A percentile compares a stretch with the other conserved stretches of the same genome.
phyloP scores from a whole-genome alignment of 1,284 basidiomycete genomes.

The Microstroma glucosiphilum region DNA sequence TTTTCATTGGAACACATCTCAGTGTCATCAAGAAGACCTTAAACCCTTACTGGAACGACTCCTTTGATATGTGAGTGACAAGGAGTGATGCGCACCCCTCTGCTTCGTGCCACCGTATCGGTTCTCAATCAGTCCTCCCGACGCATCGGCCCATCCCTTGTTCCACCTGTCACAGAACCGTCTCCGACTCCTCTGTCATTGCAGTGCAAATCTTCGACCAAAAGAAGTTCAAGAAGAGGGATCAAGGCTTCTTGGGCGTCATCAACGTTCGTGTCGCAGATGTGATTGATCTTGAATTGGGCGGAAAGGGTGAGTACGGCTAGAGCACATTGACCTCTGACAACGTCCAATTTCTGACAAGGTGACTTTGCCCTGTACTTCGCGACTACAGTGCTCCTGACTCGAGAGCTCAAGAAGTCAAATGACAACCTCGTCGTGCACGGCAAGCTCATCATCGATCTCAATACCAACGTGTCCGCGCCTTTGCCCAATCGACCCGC shows the following conservation, averaged over 20 bases:
- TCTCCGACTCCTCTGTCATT: constrained; percentile 82
- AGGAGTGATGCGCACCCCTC: neutral
- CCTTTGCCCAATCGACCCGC: constrained; percentile 40
- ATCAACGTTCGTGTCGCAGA: constrained; percentile 85
- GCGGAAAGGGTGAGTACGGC: constrained; percentile 68
- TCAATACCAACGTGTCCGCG: constrained; percentile 49
- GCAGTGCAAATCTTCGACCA: constrained; percentile 95
- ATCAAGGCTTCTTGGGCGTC: constrained; percentile 89
- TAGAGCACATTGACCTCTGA: constrained; percentile 14
- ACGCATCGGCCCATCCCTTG: no score
- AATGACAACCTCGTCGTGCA: constrained; percentile 51
- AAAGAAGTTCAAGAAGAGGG: constrained; percentile 89
- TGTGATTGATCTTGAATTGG: constrained; percentile 79
- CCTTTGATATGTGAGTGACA: constrained; percentile 36
- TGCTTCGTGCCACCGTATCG: constrained; percentile 1
- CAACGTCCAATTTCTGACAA: constrained; percentile 46
- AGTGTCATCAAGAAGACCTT: constrained; percentile 50
- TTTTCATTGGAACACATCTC: neutral
- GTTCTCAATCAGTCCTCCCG: neutral
- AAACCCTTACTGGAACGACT: constrained; percentile 51
- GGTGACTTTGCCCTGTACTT: neutral
- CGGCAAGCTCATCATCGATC: constrained; percentile 50
- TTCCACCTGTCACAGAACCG: constrained; percentile 52
- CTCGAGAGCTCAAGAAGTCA: constrained; percentile 49
- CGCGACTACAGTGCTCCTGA: constrained; percentile 32